Evolutionary conservation across 805 yeast genomes (phyloP), one percentile per base, ranked within the genome.

Genomic region (Starmerella cellae): DNA sequence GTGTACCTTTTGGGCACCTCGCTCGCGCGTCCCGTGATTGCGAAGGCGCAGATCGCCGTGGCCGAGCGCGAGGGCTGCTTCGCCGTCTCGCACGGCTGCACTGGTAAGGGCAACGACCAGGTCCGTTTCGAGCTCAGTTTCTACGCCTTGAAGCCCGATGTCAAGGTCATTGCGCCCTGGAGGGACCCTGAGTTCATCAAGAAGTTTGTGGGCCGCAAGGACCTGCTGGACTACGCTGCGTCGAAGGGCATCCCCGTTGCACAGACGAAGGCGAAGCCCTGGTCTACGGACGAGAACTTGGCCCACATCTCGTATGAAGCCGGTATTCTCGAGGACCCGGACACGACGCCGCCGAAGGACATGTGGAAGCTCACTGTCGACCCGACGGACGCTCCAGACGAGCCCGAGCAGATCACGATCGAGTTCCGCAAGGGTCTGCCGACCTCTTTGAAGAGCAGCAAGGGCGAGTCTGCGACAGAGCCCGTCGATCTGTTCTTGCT

Each of bases 91-190:
- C 99, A 91, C 66, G 99, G 99, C 51, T 91, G 98, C 70, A 91
- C 99, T 54, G 99, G 99, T 70, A 91, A 91, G 71, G 99, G 99
- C 69, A 91, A 91, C 64, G 99, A 91, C 67, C 98, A 91, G 70
- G 96, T 91, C 53, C 81, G 99, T 68, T 91, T 91, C 63, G 99
- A 91, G 69, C 72, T 91, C 48, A 79, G 94, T 8, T 91, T 91
- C 74, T 91, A 91, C 66, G 99, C 97, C 29, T 75, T 91, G 65
- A 87, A 91, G 70, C 98, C 99, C 34, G 97, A 87, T 60, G 94
- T 91, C 55, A 70, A 74, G 61, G 95, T 84, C 55, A 88, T 91
- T 68, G 95, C 98, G 35, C 99, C 99, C 64, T 91, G 99, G 99
- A 83, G 99, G 75, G 82, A 82, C 62, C 98, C 98, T 26, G 80